Conservation (phyloP, 2,329 filamentous ascomycete genomes). For the Dryadomyces quercivorus region DNA sequence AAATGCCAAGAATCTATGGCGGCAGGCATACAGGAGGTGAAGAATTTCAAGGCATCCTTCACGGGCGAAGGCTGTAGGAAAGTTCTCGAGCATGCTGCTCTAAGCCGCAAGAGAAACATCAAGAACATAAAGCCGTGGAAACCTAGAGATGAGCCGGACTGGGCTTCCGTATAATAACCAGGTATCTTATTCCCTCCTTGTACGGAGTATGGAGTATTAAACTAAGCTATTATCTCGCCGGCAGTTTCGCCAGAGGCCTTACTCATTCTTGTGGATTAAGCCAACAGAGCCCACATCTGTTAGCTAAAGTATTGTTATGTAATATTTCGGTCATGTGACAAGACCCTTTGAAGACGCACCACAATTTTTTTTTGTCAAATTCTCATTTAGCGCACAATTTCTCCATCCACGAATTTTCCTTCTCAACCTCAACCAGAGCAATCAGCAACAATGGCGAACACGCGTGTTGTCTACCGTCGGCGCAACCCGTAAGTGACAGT, state of each 20-base stretch:
- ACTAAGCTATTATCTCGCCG: neutral
- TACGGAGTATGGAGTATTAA: neutral
- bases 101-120: slow-evolving; percentile 41
- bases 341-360: slow-evolving; percentile 11
- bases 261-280: neutral
- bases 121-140: slow-evolving; percentile 47
- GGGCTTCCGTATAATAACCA: slow-evolving; percentile 24
- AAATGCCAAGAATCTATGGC: slow-evolving; percentile 35
- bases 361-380: slow-evolving; percentile 9
- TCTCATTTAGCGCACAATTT: neutral
- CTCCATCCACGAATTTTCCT: slow-evolving; percentile 2
- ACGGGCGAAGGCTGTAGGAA: slow-evolving; percentile 33
- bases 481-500: slow-evolving; percentile 59
- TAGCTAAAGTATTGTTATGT: neutral
- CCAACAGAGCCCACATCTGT: no score
- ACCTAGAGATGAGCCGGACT: slow-evolving; percentile 46
- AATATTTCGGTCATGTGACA: slow-evolving; percentile 8
- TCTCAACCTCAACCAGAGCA: slow-evolving; percentile 16
- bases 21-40: slow-evolving; percentile 36
- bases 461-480: slow-evolving; percentile 58
- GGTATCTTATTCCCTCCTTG: neutral
- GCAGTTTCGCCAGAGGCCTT: neutral
- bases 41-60: slow-evolving; percentile 35
- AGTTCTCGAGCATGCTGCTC: slow-evolving; percentile 37
- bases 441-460: slow-evolving; percentile 44